phyloP scores from a whole-genome alignment of 2,329 filamentous ascomycete genomes.

The Gnomoniopsis sp. region DNA sequence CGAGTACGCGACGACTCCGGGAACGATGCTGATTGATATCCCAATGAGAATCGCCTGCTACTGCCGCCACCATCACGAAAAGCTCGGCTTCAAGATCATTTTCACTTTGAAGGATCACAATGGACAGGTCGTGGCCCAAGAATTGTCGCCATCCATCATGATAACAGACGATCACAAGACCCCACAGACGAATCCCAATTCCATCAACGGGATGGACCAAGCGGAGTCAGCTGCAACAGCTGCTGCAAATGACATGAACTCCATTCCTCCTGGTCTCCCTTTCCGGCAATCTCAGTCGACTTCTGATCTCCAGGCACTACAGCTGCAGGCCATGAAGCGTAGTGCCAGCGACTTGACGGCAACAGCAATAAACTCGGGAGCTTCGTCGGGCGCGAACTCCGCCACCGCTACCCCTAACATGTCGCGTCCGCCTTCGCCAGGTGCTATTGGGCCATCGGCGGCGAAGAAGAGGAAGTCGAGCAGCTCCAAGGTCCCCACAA shows the following conservation, averaged over 20 bases:
- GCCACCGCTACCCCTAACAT: constrained; percentile 54
- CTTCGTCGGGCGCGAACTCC: constrained; percentile 28
- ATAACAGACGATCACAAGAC: constrained; percentile 99
- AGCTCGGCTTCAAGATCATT: constrained; percentile 86
- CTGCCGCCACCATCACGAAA: constrained; percentile 91
- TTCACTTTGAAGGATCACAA: constrained; percentile 86
- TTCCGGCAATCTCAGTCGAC: constrained; percentile 59
- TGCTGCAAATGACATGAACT: constrained; percentile 27
- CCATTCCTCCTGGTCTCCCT: constrained; percentile 35
- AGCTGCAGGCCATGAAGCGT: constrained; percentile 55
- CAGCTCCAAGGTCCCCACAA: constrained; percentile 67
- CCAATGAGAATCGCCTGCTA: constrained; percentile 98
- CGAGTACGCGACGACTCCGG: constrained; percentile 44
- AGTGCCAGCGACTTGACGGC: constrained; percentile 10
- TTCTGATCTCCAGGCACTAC: constrained; percentile 59
- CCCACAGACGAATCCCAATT: constrained; percentile 44
- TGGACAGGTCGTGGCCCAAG: constrained; percentile 76
- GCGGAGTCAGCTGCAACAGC: constrained; percentile 9
- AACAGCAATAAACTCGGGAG: not conserved
- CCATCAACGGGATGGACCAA: constrained; percentile 25
- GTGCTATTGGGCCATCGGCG: constrained; percentile 55
- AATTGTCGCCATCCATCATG: constrained; percentile 84
- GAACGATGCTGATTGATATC: constrained; percentile 73
- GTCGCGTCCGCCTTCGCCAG: constrained; percentile 73
- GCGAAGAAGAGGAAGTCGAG: constrained; percentile 83